Base-by-base conservation (phyloP, 1,284 basidiomycete species). In the Malassezia furfur region DNA sequence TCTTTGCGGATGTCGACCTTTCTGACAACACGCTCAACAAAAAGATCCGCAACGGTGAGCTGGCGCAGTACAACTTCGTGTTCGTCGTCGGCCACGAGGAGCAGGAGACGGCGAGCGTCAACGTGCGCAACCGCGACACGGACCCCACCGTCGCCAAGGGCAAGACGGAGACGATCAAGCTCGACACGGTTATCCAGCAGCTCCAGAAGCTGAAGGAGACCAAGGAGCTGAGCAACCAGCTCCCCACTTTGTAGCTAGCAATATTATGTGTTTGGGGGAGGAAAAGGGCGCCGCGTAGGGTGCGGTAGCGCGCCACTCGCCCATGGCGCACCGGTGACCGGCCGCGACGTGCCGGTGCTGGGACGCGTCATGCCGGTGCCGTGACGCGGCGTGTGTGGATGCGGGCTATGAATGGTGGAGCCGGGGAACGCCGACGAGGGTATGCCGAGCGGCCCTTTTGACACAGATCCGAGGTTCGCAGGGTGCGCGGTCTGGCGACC, bases 41-140 rank as follows among this genome's bases (percentile, higher is more conserved):
- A 82, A 98, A 96, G 82, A 89, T 98, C 69, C 60, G 66, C 41
- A 70, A 68, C 50, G 72, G 64, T 36, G 65, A 68, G 50, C 61
- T 66, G 14, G 70, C 67, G 3, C 68, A 75, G 61, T 94, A 94
- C 79, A 98, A 96, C 79, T 96, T 96, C 75, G 89, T 96, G 67
- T 81, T 96, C 62, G 90, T 98, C 57, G 93, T 96, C 45, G 94
- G 94, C 28, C 85, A 93, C 74, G 86, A 90, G 64, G 94, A 99
- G 78, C 78, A 87, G 55, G 84, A 90, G 61, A 80, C 80, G 41
- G 80, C 81, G 50, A 88, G 90, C 3, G 91, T 98, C 70, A 98
- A 98, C 74, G 85, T 96, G 31, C 83, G 93, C 59, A 96, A 96
- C 61, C 48, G 70, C n/a, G 70, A 72, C 59, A 68, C 62, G 32